Conservation (phyloP, 352 stramenopile genomes). For the Phytophthora citrophthora region DNA sequence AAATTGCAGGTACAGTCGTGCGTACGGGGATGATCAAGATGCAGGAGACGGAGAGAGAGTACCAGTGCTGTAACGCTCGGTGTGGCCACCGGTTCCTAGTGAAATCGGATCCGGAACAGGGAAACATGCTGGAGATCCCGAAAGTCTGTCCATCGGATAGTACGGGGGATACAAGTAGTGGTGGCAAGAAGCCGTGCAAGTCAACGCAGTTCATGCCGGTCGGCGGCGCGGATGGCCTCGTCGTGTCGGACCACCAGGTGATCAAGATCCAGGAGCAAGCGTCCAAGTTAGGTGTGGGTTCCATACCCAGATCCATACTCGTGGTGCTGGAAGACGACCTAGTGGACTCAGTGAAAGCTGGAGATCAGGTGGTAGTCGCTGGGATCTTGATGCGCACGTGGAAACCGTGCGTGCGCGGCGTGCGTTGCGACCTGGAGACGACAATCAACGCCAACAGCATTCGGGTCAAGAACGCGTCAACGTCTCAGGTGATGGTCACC, state of each 20-base stretch:
- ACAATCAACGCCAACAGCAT: slow-evolving; percentile 85
- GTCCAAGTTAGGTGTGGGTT: slow-evolving; percentile 90
- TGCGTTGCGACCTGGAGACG: slow-evolving; percentile 92
- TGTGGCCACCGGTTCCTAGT: slow-evolving; percentile 88
- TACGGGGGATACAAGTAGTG: slow-evolving; percentile 30
- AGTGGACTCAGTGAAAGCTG: slow-evolving; percentile 89
- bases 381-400: slow-evolving; percentile 95
- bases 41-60: slow-evolving; percentile 91
- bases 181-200: slow-evolving; percentile 73
- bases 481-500: slow-evolving; percentile 67
- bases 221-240: slow-evolving; percentile 45
- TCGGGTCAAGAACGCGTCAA: slow-evolving; percentile 67
- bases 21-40: slow-evolving; percentile 93
- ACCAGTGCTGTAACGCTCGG: slow-evolving; percentile 78
- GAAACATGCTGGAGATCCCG: slow-evolving; percentile 90
- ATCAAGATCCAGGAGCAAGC: slow-evolving; percentile 97
- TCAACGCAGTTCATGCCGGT: slow-evolving; percentile 77
- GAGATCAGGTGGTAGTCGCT: slow-evolving; percentile 95
- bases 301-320: slow-evolving; percentile 93
- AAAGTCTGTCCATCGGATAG: slow-evolving; percentile 59
- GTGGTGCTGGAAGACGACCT: slow-evolving; percentile 94
- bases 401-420: slow-evolving; percentile 73
- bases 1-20: slow-evolving; percentile 90
- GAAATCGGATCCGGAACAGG: slow-evolving; percentile 89
- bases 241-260: slow-evolving; percentile 88